A percentile compares a stretch with the other conserved stretches of the same genome.
These are phyloP conservation scores for Aspergillus incahuasiensis DNA, from an alignment of 495 filamentous ascomycete species.

Conservation along the genomic window DNA sequence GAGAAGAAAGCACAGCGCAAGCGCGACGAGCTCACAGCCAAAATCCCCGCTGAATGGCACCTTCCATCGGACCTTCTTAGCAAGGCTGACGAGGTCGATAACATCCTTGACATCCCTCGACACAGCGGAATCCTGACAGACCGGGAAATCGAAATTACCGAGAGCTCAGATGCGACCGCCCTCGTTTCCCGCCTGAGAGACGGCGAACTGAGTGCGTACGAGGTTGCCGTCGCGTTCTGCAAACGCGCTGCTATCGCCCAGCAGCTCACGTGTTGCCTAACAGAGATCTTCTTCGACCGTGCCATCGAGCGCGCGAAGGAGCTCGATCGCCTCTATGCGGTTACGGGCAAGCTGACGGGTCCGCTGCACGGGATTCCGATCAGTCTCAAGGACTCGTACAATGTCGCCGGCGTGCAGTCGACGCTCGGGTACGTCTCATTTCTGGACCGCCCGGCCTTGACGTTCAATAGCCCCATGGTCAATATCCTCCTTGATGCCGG, in stretches of 20 bases:
- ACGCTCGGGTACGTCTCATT: slow-evolving; percentile 36
- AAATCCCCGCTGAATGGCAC: slow-evolving; percentile 42
- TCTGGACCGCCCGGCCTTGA: slow-evolving; percentile 44
- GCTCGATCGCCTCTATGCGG: slow-evolving; percentile 29
- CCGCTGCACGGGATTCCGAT: slow-evolving; percentile 62
- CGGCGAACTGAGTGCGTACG: slow-evolving; percentile 39
- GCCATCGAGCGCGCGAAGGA: slow-evolving; percentile 30
- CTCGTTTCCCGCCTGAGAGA: slow-evolving; percentile 24
- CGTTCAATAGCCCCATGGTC: slow-evolving; percentile 37
- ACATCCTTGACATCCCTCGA: slow-evolving; percentile 35
- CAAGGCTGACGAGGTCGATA: slow-evolving; percentile 7
- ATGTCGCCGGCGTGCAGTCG: slow-evolving; percentile 42
- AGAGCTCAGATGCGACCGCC: slow-evolving; percentile 44
- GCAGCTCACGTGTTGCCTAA: slow-evolving; percentile 48
- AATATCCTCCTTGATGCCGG: slow-evolving; percentile 28
- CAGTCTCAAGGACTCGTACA: slow-evolving; percentile 59
- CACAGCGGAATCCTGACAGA: slow-evolving; percentile 41
- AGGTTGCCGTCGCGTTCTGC: slow-evolving; percentile 52
- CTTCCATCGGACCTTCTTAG: slow-evolving; percentile 17
- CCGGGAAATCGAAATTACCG: slow-evolving; percentile 52
- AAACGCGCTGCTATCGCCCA: slow-evolving; percentile 43
- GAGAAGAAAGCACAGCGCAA: slow-evolving; percentile 27
- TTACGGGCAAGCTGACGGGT: slow-evolving; percentile 40
- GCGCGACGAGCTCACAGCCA: slow-evolving; percentile 32
- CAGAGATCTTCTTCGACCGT: slow-evolving; percentile 50